Conservation (phyloP, 768 basidiomycete species). For the Pholiota microspora region DNA sequence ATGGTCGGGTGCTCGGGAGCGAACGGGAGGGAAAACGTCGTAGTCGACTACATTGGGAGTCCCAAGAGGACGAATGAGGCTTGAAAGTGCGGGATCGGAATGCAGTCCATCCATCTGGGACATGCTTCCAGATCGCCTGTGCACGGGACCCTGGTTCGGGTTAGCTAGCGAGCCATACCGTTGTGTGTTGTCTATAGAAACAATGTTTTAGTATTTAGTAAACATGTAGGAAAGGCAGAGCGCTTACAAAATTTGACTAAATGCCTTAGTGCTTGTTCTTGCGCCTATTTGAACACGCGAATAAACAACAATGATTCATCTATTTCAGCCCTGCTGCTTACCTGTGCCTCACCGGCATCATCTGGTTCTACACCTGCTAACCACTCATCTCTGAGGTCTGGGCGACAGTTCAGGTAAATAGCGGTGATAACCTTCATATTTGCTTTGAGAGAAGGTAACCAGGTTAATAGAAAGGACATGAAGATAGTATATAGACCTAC, state of each 20-base stretch:
- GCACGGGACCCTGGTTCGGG: constrained; percentile 48
- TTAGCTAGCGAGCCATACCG: constrained; percentile 71
- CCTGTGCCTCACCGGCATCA: constrained; percentile 88
- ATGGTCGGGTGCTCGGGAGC: constrained; percentile 81
- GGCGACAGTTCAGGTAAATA: constrained; percentile 96
- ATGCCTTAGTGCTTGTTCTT: constrained; percentile 92
- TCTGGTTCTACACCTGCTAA: constrained; percentile 91
- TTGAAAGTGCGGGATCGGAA: constrained; percentile 71
- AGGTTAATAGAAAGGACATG: constrained; percentile 3
- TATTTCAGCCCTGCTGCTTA: constrained; percentile 29
- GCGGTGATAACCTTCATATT: constrained; percentile 99
- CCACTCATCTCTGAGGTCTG: constrained; percentile 98
- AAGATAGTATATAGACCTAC: constrained; percentile 38
- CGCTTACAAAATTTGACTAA: constrained; percentile 92
- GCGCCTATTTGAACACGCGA: constrained; percentile 52
- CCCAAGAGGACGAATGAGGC: constrained; percentile 70
- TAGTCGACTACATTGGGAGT: constrained; percentile 78
- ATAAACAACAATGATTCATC: neutral
- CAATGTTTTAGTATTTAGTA: constrained; percentile 6
- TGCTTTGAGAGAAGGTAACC: constrained; percentile 43
- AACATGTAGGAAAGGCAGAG: constrained; percentile 11
- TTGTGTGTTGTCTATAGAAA: constrained; percentile 75
- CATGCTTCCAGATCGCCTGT: constrained; percentile 81
- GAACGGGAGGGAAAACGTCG: constrained; percentile 94
- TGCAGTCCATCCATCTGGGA: constrained; percentile 79